Base-by-base conservation (phyloP, 2,329 filamentous ascomycete species). In the Aspergillaceae sp. region DNA sequence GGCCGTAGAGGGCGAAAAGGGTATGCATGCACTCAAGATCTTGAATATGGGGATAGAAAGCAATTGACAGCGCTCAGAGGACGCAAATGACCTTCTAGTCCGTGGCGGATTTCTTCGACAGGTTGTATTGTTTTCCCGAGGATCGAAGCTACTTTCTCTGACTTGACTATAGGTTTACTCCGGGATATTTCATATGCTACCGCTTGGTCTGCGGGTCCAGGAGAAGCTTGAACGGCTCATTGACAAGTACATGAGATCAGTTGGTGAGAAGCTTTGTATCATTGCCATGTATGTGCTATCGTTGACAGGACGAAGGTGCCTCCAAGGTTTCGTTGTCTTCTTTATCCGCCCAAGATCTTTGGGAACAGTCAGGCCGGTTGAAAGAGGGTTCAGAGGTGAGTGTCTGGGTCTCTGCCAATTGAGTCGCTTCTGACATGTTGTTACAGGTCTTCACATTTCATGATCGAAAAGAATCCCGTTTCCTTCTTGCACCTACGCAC, bases 101-200 rank as follows among this genome's bases (percentile, higher is more conserved):
- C 76, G 82, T 46, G 84, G 82, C 43, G 86, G 86, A 1, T 90
- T 84, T 58, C 64, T 90, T 40, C 81, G 84, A 50, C 84, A 88
- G 72, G 83, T 84, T 52, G 68, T 62, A 29, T 26, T 40, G 5
- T 10, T 10, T 42, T 34, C 10, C 8, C 44, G 36, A 29, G 33
- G n/a, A 10, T 34, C n/a, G 9, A 29, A 40, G 26, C 36, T 7
- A 36, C 19, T 2, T 19, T 19, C 19, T 40, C 47, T 29, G 48
- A 40, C 10, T 30, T 36, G 35, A 19, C 1, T 32, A 1, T 55
- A 89, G 81, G 83, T 88, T 19, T 86, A 95, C 62, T 81, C 90
- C 5, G 92, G 92, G 29, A 81, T 97, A 33, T 98, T 96, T 58
- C 92, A 98, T 60, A 76, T 95, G 61, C 75, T 98, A 1, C 92